Evolutionary conservation across 495 filamentous ascomycete genomes (phyloP).

Genomic region (Penicillium lagena): DNA sequence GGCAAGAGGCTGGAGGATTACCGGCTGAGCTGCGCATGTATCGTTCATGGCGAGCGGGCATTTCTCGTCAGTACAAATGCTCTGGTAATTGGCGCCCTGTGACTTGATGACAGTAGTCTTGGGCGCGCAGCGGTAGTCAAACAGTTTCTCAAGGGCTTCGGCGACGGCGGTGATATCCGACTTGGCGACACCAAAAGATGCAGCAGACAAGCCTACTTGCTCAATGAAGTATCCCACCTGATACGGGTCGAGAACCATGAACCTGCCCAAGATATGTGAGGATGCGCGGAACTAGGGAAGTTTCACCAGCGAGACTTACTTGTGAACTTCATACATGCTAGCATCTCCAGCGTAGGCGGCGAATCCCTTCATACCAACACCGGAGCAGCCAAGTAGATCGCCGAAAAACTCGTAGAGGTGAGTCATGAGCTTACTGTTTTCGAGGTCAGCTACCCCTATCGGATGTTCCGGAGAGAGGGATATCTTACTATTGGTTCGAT

Average conservation of each 20-base stretch:
- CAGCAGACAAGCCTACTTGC: conserved; percentile 43
- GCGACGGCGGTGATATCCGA: conserved; percentile 4
- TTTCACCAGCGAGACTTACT: conserved; percentile 14
- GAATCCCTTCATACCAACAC: conserved; percentile 34
- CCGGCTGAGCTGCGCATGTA: conserved; percentile 9
- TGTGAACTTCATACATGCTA: conserved; percentile 45
- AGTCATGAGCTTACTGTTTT: conserved; percentile 40
- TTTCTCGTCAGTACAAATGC: conserved; percentile 31
- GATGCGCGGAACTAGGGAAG: not conserved
- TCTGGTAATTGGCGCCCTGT: conserved; percentile 34
- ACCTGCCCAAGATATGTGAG: conserved; percentile 17
- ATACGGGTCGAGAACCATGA: conserved; percentile 44
- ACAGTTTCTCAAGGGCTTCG: conserved; percentile 31
- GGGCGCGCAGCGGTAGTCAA: conserved; percentile 37
- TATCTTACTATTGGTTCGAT: conserved; percentile 45
- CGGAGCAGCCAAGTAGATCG: conserved; percentile 41
- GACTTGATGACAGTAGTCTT: conserved; percentile 16
- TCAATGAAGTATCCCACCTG: conserved; percentile 48
- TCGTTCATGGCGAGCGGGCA: conserved; percentile 29
- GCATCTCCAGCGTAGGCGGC: conserved; percentile 33
- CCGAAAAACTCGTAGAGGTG: conserved; percentile 53
- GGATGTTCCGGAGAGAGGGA: not conserved
- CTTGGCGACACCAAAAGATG: conserved; percentile 44
- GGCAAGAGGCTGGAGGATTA: conserved; percentile 4
- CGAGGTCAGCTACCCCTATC: too few species aligned